Conservation (phyloP, 192 early-diverging fungal genomes). For the Chytriomyces sp. region DNA sequence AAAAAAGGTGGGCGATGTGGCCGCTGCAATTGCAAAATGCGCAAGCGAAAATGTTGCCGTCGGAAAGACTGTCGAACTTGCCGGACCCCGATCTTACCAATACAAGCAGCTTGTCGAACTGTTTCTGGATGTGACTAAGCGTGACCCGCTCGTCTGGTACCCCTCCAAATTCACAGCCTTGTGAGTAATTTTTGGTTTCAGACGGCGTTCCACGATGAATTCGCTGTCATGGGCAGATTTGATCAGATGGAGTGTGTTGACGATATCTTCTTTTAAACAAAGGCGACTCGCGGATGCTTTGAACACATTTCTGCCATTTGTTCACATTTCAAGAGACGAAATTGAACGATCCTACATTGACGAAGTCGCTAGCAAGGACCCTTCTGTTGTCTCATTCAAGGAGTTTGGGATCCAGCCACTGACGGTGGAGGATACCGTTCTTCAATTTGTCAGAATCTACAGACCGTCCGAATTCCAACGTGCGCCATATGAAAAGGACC, state of each 20-base stretch:
- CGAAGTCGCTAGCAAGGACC: slow-evolving; percentile 55
- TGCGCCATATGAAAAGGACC: slow-evolving; percentile 44
- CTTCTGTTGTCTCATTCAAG: slow-evolving; percentile 79
- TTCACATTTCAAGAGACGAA: slow-evolving; percentile 83
- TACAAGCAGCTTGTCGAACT: slow-evolving; percentile 75
- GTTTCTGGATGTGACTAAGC: slow-evolving; percentile 63
- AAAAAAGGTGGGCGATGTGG: slow-evolving; percentile 81
- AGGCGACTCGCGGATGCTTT: slow-evolving; percentile 62
- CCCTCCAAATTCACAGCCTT: slow-evolving; percentile 78
- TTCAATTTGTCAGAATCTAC: slow-evolving; percentile 85
- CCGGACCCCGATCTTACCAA: slow-evolving; percentile 66
- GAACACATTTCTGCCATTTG: slow-evolving; percentile 71
- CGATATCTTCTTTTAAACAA: neutral
- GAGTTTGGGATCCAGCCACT: slow-evolving; percentile 85
- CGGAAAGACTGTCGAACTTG: slow-evolving; percentile 90
- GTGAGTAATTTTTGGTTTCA: slow-evolving; percentile 30
- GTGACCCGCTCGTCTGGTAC: slow-evolving; percentile 66
- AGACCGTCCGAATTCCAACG: slow-evolving; percentile 50
- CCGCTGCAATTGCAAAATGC: slow-evolving; percentile 78
- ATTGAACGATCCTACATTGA: slow-evolving; percentile 66
- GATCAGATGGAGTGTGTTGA: neutral
- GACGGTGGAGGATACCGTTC: slow-evolving; percentile 78
- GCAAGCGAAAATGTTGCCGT: slow-evolving; percentile 71
- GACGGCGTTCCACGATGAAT: neutral
- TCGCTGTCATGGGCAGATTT: neutral